Conservation (phyloP, 1,139 yeast species). For the Yamadazyma friedrichii region DNA sequence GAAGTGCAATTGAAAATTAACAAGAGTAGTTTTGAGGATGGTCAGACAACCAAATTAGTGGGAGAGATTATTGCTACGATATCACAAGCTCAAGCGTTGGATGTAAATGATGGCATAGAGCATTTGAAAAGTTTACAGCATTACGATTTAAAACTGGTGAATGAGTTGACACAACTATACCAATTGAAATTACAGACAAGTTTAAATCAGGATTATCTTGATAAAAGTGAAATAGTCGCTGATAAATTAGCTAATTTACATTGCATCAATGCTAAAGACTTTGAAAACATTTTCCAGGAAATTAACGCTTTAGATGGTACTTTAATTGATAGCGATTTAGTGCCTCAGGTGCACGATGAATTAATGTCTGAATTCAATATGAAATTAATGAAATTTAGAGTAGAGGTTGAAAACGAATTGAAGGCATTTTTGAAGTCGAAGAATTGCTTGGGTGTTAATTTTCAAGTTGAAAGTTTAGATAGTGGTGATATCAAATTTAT, state of each 20-base stretch:
- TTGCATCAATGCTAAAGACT: conserved; percentile 9
- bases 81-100: background rate
- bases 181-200: conserved; percentile 3
- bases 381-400: conserved; percentile 8
- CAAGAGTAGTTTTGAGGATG: conserved; percentile 12
- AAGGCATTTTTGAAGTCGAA: conserved; percentile 10
- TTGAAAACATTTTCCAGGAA: conserved; percentile 1
- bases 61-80: conserved; percentile 12
- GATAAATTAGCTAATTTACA: conserved; percentile 3
- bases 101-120: conserved; percentile 6
- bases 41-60: conserved; percentile 11
- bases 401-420: conserved; percentile 6
- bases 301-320: conserved; percentile 6
- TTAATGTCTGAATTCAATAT: conserved; percentile 8
- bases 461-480: conserved; percentile 9
- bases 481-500: conserved; percentile 12
- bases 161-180: conserved; percentile 12
- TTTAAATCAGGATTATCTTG: conserved; percentile 7
- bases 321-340: conserved; percentile 1
- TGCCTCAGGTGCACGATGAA: conserved; percentile 2
- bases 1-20: conserved; percentile 9
- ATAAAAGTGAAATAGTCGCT: conserved; percentile 9
- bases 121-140: conserved; percentile 16
- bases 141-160: conserved; percentile 14
- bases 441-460: conserved; percentile 19